phyloP scores from a whole-genome alignment of 441 rosid genomes.

The Gossypium lobatum region DNA sequence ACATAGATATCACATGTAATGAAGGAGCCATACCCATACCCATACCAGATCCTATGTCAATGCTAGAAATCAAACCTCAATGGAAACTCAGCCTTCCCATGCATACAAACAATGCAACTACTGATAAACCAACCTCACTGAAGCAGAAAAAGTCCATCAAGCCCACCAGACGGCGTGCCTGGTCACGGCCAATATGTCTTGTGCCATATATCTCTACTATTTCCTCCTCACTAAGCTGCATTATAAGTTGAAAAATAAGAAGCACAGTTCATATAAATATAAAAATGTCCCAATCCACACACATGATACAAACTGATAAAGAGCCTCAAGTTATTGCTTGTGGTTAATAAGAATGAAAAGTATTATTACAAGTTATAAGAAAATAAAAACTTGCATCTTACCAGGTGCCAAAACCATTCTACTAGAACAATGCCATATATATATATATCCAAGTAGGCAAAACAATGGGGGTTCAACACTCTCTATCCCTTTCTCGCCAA shows the following conservation, averaged over 20 bases:
- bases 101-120: conserved; percentile 1
- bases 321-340: background rate
- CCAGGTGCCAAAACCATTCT: background rate
- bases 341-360: background rate
- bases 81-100: background rate
- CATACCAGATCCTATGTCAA: background rate
- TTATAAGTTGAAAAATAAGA: conserved; percentile 4
- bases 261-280: conserved; percentile 7
- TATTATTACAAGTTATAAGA: background rate
- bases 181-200: conserved; percentile 87
- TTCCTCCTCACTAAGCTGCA: conserved; percentile 69
- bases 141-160: conserved; percentile 99
- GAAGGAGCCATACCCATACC: background rate
- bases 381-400: background rate
- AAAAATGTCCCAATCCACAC: background rate
- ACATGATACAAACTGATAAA: background rate
- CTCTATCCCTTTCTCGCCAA: background rate
- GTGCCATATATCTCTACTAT: conserved; percentile 73
- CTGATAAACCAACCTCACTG: conserved; percentile 62
- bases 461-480: background rate
- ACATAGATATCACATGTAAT: background rate
- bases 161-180: conserved; percentile 80
- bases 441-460: background rate
- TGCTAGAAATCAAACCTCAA: background rate
- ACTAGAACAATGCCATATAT: background rate